Conservation (phyloP, 1,139 yeast genomes). For the Meyerozyma carpophila region DNA sequence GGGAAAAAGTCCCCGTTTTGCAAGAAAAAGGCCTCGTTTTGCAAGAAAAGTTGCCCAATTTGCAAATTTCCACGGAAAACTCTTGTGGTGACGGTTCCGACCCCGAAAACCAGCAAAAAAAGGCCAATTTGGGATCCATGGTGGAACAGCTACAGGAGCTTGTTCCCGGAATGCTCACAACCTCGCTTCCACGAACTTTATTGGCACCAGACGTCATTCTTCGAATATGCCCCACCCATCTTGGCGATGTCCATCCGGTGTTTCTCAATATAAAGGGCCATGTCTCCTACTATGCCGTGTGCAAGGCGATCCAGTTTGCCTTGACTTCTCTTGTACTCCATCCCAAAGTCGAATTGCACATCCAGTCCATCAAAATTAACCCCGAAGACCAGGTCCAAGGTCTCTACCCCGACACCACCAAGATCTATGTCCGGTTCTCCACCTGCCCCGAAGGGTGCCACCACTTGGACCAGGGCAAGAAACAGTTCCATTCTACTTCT, state of each 20-base stretch:
- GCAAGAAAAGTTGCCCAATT: background rate
- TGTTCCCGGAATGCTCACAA: conserved; percentile 54
- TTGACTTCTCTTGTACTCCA: conserved; percentile 50
- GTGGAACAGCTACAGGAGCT: conserved; percentile 45
- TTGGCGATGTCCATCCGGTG: conserved; percentile 41
- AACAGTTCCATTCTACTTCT: conserved; percentile 24
- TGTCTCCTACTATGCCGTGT: conserved; percentile 49
- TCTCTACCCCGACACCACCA: conserved; percentile 41
- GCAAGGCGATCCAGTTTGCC: conserved; percentile 50
- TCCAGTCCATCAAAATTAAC: conserved; percentile 35
- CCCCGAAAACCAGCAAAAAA: conserved; percentile 17
- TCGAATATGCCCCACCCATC: conserved; percentile 58
- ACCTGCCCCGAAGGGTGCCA: conserved; percentile 52
- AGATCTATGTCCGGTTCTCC: conserved; percentile 55
- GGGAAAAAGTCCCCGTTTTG: background rate
- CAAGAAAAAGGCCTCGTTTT: background rate
- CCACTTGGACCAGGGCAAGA: conserved; percentile 25
- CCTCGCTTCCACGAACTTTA: conserved; percentile 43
- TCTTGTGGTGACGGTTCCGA: background rate
- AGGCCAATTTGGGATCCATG: conserved; percentile 59
- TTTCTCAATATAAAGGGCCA: conserved; percentile 61
- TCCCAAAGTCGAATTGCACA: conserved; percentile 45
- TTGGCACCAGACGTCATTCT: conserved; percentile 51
- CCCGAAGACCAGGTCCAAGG: conserved; percentile 20
- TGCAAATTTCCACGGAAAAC: background rate